Conservation (phyloP, 257 asterid species). For the Anisodus acutangulus region DNA sequence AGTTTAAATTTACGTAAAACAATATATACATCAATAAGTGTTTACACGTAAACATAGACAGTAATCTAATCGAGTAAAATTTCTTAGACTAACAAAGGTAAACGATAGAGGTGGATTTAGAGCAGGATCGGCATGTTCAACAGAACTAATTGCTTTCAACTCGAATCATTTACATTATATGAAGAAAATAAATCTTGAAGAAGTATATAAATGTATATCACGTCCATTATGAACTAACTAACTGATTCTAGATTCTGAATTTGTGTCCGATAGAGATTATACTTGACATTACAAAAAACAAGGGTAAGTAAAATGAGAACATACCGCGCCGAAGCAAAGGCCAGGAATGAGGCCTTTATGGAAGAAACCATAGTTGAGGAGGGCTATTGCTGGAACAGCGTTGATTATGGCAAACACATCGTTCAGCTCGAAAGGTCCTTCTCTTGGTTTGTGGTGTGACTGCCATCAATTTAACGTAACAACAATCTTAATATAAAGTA, state of each 20-base stretch:
- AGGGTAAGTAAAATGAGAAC: slow-evolving; percentile 29
- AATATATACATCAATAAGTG: too few relatives aligned
- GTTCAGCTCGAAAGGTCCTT: slow-evolving; percentile 93
- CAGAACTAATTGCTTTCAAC: background rate
- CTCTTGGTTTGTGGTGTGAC: slow-evolving; percentile 98
- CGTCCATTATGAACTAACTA: background rate
- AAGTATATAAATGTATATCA: too few relatives aligned
- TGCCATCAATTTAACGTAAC: slow-evolving; percentile 39
- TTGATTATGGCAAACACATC: slow-evolving; percentile 90
- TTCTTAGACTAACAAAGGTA: background rate
- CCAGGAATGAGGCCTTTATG: slow-evolving; percentile 91
- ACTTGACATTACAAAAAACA: background rate
- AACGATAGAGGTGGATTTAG: background rate
- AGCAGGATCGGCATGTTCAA: background rate
- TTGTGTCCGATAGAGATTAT: background rate
- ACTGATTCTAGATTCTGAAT: background rate
- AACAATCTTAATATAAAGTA: background rate
- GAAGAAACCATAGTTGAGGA: slow-evolving; percentile 85
- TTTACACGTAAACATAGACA: background rate
- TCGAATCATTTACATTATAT: background rate
- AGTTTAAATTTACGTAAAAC: too few relatives aligned
- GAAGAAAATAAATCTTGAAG: background rate
- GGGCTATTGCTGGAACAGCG: slow-evolving; percentile 95
- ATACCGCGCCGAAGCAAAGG: slow-evolving; percentile 96
- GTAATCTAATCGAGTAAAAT: background rate